Base-by-base conservation (phyloP, 1,139 yeast species). In the Chernovozyma sophiae-reginae region DNA sequence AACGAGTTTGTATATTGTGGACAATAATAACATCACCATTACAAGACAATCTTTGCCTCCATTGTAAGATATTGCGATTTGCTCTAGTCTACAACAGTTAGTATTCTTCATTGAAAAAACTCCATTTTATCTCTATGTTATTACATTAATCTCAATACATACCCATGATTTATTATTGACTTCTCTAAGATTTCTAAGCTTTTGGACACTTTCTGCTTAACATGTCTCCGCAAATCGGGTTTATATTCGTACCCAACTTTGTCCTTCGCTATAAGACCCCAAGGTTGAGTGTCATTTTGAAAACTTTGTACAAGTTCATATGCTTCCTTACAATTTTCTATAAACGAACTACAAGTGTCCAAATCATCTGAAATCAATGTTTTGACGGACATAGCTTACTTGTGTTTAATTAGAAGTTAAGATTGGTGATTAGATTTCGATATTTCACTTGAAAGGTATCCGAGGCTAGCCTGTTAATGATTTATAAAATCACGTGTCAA, bases 31-130 rank as follows among this genome's bases (percentile, higher is more conserved):
- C 12, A 85, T 64, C 33, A 87, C 68, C 86, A 86, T 81, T 31
- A 86, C 96, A 25, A 86, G 68, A 49, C 96, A 87, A 58, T 87
- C 96, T 51, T 87, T 87, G 2, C 96, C 96, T 5, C 96, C 96
- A 52, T 87, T 87, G 58, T 83, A 87, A 4, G 94, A 82, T 6
- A 87, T 65, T 3, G 95, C 82, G 4, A 86, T 60, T 43, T 85
- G 79, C 12, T 68, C 68, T 26, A 75, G 57, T 1, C 70, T 56
- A 43, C 24, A 36, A 19, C 25, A 11, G 25, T 23, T 23, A 23
- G 25, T 23, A 23, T 23, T 23, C n/a, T n/a, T n/a, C n/a, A n/a
- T n/a, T 23, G 11, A n/a, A 11, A 11, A n/a, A n/a, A 23, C 25
- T 23, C n/a, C n/a, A n/a, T 26, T 8, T 26, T 26, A n/a, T 26